These are phyloP conservation scores for Boletus coccyginus DNA, from an alignment of 768 basidiomycete genomes.

Conservation along the genomic window DNA sequence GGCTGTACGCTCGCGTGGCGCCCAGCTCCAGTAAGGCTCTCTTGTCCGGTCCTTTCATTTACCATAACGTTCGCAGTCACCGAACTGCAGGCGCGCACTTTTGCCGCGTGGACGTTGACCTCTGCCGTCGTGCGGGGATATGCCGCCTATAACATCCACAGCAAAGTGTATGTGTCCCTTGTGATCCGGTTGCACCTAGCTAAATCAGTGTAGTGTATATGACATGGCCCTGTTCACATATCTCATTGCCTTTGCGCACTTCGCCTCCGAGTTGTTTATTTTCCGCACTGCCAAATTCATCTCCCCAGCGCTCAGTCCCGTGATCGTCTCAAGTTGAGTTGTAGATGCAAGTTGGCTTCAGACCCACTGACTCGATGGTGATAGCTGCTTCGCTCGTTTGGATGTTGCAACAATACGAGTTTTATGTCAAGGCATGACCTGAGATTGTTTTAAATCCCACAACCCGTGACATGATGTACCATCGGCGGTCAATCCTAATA, in stretches of 20 bases:
- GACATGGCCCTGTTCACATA: constrained; percentile 87
- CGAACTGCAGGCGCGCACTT: constrained; percentile 81
- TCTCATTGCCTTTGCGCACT: constrained; percentile 88
- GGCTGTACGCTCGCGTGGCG: constrained; percentile 60
- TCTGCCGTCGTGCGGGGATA: constrained; percentile 81
- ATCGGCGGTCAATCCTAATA: background rate
- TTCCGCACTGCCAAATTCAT: constrained; percentile 71
- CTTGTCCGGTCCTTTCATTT: background rate
- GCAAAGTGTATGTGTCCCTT: constrained; percentile 61
- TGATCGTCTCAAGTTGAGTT: constrained; percentile 77
- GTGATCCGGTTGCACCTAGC: background rate
- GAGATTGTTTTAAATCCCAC: background rate
- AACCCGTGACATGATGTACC: background rate
- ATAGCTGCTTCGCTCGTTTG: constrained; percentile 70
- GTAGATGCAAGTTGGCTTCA: constrained; percentile 30
- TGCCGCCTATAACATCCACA: constrained; percentile 85
- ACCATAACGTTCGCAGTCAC: constrained; percentile 55
- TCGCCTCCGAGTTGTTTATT: constrained; percentile 79
- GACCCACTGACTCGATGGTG: constrained; percentile 11
- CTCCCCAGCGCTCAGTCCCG: constrained; percentile 61
- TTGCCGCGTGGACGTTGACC: constrained; percentile 88
- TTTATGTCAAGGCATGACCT: constrained; percentile 55
- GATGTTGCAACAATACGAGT: constrained; percentile 84
- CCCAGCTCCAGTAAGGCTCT: constrained; percentile 35
- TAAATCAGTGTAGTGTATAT: constrained; percentile 62